Conservation (phyloP, 1,284 basidiomycete species). For the Anthracocystis setariae region DNA sequence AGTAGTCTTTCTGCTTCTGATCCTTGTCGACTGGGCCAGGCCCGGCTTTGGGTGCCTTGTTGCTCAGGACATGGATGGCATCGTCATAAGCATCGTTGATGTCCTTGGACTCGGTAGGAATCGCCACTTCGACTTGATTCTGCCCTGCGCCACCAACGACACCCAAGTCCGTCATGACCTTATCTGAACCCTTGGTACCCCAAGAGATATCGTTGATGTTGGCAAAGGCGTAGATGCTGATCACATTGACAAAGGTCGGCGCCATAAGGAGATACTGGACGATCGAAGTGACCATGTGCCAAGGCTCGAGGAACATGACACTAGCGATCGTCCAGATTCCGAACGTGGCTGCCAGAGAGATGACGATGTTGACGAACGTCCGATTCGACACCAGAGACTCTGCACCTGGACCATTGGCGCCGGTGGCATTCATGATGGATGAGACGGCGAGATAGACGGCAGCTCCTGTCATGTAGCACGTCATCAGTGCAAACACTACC, state of each 20-base stretch:
- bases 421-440: constrained; percentile 49
- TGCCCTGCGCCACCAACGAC: constrained; percentile 41
- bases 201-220: constrained; percentile 64
- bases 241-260: constrained; percentile 65
- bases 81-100: constrained; percentile 66
- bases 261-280: constrained; percentile 65
- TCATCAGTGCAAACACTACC: constrained; percentile 63
- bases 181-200: constrained; percentile 67
- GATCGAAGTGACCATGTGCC: constrained; percentile 66
- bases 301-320: constrained; percentile 64
- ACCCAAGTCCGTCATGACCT: constrained; percentile 60
- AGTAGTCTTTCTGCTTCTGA: constrained; percentile 63
- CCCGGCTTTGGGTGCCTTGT: constrained; percentile 45
- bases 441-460: constrained; percentile 59
- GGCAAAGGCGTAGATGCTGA: constrained; percentile 66
- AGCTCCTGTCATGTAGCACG: constrained; percentile 63
- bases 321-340: constrained; percentile 63
- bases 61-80: constrained; percentile 61
- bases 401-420: constrained; percentile 27
- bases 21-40: constrained; percentile 49
- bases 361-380: constrained; percentile 63
- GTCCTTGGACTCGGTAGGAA: constrained; percentile 64
- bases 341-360: constrained; percentile 64
- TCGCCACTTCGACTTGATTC: constrained; percentile 61
- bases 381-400: constrained; percentile 46